Percentiles rank a stretch among this genome's conserved stretches.
Evolutionary conservation across 345 rosid species (phyloP).

Genomic region (Eucalyptus rudis): DNA sequence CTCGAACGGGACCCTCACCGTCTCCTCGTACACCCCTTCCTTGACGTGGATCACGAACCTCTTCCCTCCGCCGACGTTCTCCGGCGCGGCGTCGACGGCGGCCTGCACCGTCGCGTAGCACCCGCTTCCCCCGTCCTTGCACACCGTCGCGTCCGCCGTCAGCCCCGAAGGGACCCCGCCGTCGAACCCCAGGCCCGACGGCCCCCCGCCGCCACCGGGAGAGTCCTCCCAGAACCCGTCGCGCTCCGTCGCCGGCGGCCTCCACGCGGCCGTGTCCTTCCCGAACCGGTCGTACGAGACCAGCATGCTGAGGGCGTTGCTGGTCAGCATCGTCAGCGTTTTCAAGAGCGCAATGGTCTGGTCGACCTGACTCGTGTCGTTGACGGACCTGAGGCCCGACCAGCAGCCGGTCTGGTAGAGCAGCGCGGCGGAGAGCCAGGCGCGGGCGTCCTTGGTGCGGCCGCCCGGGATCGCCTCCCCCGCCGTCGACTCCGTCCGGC

Average conservation of each 20-base stretch:
- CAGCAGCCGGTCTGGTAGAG: constrained; percentile 28
- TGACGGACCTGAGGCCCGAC: constrained; percentile 21
- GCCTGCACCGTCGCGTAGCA: constrained; percentile 25
- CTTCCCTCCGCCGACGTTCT: not conserved
- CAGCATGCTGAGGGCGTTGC: constrained; percentile 32
- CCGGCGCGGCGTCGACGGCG: constrained; percentile 35
- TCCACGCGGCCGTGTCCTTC: constrained; percentile 7
- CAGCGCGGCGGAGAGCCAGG: constrained; percentile 33
- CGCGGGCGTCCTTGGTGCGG: constrained; percentile 22
- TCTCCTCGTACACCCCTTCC: constrained; percentile 25
- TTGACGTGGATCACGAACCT: constrained; percentile 23
- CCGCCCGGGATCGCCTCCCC: constrained; percentile 2
- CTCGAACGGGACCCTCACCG: constrained; percentile 22
- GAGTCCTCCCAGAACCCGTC: constrained; percentile 17
- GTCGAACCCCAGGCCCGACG: not conserved
- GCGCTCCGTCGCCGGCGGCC: constrained; percentile 26
- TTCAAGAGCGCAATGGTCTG: constrained; percentile 15
- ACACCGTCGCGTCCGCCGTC: constrained; percentile 22
- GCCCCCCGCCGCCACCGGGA: not conserved
- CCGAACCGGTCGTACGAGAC: constrained; percentile 17
- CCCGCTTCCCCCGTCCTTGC: constrained; percentile 6
- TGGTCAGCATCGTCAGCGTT: constrained; percentile 4
- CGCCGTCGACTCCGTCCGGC: constrained; percentile 9
- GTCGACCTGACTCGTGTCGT: constrained; percentile 13
- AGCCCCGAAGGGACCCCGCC: constrained; percentile 6